phyloP scores from a whole-genome alignment of 345 rosid genomes.

The Euphorbia tirucalli region DNA sequence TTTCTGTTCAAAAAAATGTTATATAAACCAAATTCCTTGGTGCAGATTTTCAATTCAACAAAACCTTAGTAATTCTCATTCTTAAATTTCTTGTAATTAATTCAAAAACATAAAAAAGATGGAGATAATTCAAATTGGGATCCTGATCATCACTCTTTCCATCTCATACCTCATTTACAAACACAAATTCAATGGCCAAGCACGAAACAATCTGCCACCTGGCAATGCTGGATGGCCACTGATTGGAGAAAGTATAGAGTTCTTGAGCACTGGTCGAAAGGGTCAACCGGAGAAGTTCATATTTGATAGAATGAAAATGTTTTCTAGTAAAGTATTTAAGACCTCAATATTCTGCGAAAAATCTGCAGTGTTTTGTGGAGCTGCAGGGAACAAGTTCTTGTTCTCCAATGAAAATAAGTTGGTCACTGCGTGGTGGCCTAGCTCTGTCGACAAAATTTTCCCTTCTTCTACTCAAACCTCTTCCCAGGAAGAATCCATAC shows the following conservation, averaged over 20 bases:
- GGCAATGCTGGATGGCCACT: conserved; percentile 32
- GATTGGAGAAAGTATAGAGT: conserved; percentile 41
- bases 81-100: too few relatives aligned
- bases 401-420: conserved; percentile 44
- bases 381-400: conserved; percentile 38
- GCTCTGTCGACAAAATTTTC: conserved; percentile 40
- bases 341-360: conserved; percentile 29
- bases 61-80: too few relatives aligned
- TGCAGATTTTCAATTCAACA: too few relatives aligned
- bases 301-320: conserved; percentile 28
- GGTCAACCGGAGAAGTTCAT: conserved; percentile 43
- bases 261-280: conserved; percentile 31
- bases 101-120: not conserved
- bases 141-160: conserved; percentile 1
- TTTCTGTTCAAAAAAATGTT: too few relatives aligned
- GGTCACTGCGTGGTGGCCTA: conserved; percentile 44
- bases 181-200: conserved; percentile 17
- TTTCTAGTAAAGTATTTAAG: conserved; percentile 35
- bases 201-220: conserved; percentile 36
- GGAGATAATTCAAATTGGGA: conserved; percentile 9
- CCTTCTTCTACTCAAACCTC: conserved; percentile 34
- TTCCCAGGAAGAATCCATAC: conserved; percentile 33
- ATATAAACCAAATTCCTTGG: too few relatives aligned
- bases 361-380: conserved; percentile 32
- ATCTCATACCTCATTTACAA: conserved; percentile 20